Evolutionary conservation across 352 stramenopile species (phyloP), one percentile per base, ranked within the genome.

Genomic region (Globisporangium nagaii): DNA sequence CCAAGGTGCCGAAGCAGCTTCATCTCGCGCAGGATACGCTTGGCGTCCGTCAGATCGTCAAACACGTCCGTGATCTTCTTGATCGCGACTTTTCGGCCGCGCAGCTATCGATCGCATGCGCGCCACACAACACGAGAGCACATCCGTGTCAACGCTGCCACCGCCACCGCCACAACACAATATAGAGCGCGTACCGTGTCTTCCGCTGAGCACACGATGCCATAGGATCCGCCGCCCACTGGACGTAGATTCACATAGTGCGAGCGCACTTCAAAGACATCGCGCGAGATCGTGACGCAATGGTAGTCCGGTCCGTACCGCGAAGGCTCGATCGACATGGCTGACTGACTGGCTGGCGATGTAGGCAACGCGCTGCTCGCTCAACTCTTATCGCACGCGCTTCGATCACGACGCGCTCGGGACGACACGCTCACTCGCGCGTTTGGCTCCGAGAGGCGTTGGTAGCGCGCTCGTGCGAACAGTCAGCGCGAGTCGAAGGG

Each of bases 1-100:
- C 84, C 83, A 24, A 98, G 79, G 63, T 97, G 90, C 36, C 86
- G 80, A 22, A 98, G 75, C 35, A 98, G 75, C 71, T 96, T 96
- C 73, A 98, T 96, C 63, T 98, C 91, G 17, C 91, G 73, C 62
- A 97, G 58, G 41, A 97, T 98, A 20, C 89, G 82, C 70, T 97
- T 97, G 48, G 90, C 90, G 53, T 97, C 90, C 22, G 90, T 89
- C 36, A 97, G 75, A 60, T 97, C 87, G 36, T 93, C 72, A 56
- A 97, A 97, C n/a, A 93, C 84, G 63, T 96, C 83, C 3, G 84
- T 93, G 67, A 97, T 94, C 67, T 96, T 96, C 70, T 96, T 96
- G 59, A 97, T 96, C 25, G 88, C 85, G 35, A 96, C 83, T 58
- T 92, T 92, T 47, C 84, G 79, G 17, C 80, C 84, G 9, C 85